phyloP scores from a whole-genome alignment of 2,329 filamentous ascomycete species.

The Colletotrichum sp. region DNA sequence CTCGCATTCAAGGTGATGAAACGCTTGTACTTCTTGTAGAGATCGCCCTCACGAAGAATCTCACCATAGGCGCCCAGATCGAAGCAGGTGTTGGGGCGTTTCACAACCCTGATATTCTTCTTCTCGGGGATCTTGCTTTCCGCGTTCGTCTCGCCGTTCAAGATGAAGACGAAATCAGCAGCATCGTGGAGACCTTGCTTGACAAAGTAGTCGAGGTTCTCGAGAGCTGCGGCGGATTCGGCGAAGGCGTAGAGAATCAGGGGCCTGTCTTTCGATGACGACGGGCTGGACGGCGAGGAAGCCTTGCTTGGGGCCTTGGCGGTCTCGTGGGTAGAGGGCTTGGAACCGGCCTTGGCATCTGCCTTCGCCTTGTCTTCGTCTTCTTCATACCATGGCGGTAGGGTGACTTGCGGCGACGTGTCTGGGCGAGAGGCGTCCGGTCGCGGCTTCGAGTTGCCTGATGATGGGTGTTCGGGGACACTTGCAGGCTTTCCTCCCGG shows the following conservation, averaged over 20 bases:
- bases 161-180: conserved; percentile 45
- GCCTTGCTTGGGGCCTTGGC: not conserved
- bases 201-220: conserved; percentile 41
- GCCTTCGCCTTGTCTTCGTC: not conserved
- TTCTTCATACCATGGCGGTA: conserved; percentile 3
- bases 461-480: not conserved
- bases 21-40: conserved; percentile 38
- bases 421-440: not conserved
- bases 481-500: not conserved
- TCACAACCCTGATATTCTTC: conserved; percentile 36
- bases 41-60: conserved; percentile 32
- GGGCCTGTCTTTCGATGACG: conserved; percentile 17
- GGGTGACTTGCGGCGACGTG: not conserved
- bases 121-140: conserved; percentile 28
- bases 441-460: not conserved
- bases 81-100: conserved; percentile 36
- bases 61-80: conserved; percentile 40
- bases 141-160: conserved; percentile 37
- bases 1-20: conserved; percentile 42
- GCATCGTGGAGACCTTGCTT: conserved; percentile 38
- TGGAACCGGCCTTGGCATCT: not conserved
- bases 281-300: not conserved
- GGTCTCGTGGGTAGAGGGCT: not conserved
- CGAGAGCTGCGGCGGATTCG: conserved; percentile 34
- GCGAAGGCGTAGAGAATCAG: conserved; percentile 40